Evolutionary conservation across 106 monocot genomes (phyloP).

Genomic region (Cymbidium sinense): DNA sequence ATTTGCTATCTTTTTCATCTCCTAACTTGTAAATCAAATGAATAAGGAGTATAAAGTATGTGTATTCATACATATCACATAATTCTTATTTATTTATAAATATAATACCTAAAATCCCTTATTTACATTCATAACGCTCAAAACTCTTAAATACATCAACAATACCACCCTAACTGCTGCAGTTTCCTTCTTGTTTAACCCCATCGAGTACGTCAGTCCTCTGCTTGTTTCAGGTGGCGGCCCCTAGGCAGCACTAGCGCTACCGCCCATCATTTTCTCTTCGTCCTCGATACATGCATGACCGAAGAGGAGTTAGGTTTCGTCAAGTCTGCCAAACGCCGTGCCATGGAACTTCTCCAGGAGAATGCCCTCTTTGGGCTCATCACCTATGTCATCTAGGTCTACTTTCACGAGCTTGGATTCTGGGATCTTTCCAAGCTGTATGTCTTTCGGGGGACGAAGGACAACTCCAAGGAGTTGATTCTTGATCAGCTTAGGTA

Average conservation of each 20-base stretch:
- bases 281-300: slow-evolving; percentile 83
- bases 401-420: slow-evolving; percentile 84
- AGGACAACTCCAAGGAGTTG: slow-evolving; percentile 81
- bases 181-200: too few species aligned
- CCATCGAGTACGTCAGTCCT: slow-evolving; percentile 64
- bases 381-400: slow-evolving; percentile 88
- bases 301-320: slow-evolving; percentile 92
- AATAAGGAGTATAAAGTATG: too few species aligned
- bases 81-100: too few species aligned
- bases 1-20: too few species aligned
- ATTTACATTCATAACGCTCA: too few species aligned
- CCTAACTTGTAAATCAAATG: too few species aligned
- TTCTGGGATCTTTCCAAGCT: slow-evolving; percentile 73
- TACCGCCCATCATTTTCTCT: slow-evolving; percentile 75
- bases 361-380: slow-evolving; percentile 88
- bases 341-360: slow-evolving; percentile 73
- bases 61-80: too few species aligned
- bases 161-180: too few species aligned
- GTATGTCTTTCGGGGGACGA: slow-evolving; percentile 82
- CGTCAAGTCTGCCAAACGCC: slow-evolving; percentile 69
- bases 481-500: slow-evolving; percentile 90
- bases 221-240: neutral
- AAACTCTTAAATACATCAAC: too few species aligned
- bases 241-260: neutral
- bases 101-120: too few species aligned